These are phyloP conservation scores for Fusarium pseudoanthophilum DNA, from an alignment of 2,329 filamentous ascomycete species.

Conservation along the genomic window DNA sequence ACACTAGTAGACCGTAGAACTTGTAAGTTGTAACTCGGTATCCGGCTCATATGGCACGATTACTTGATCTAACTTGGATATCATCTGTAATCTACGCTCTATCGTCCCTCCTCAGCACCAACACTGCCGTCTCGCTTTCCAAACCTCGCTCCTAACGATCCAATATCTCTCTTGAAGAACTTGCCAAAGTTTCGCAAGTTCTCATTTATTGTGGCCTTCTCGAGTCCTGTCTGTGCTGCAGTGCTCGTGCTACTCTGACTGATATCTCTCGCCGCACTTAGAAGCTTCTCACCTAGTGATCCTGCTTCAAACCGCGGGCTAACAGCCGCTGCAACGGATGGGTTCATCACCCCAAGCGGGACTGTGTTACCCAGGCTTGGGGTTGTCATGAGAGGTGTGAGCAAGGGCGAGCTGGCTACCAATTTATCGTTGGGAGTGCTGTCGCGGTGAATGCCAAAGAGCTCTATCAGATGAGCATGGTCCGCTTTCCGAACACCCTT, in stretches of 20 bases:
- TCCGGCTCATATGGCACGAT: not conserved
- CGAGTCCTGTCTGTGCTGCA: constrained; percentile 56
- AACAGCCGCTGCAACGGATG: constrained; percentile 54
- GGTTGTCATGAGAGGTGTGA: constrained; percentile 71
- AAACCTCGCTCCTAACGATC: constrained; percentile 78
- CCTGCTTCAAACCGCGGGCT: constrained; percentile 79
- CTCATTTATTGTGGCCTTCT: constrained; percentile 83
- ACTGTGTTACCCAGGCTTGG: constrained; percentile 53
- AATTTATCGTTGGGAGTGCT: constrained; percentile 77
- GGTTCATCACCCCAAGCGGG: constrained; percentile 53
- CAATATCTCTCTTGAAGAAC: constrained; percentile 91
- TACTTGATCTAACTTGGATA: not conserved
- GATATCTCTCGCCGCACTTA: constrained; percentile 89
- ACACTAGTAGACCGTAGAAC: not conserved
- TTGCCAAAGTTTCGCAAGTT: constrained; percentile 96
- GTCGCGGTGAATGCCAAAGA: constrained; percentile 85
- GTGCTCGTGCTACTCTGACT: constrained; percentile 61
- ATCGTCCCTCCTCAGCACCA: constrained; percentile 43
- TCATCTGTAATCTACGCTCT: not conserved
- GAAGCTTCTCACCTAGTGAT: constrained; percentile 84
- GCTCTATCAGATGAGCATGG: constrained; percentile 82
- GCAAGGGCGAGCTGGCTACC: constrained; percentile 74
- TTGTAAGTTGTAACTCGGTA: not conserved
- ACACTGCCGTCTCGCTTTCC: constrained; percentile 67
- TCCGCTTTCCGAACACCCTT: constrained; percentile 92